Percentiles rank a stretch among this genome's conserved stretches.
Conservation (phyloP, 192 early-diverging fungal species). For the Linnemannia exigua region DNA sequence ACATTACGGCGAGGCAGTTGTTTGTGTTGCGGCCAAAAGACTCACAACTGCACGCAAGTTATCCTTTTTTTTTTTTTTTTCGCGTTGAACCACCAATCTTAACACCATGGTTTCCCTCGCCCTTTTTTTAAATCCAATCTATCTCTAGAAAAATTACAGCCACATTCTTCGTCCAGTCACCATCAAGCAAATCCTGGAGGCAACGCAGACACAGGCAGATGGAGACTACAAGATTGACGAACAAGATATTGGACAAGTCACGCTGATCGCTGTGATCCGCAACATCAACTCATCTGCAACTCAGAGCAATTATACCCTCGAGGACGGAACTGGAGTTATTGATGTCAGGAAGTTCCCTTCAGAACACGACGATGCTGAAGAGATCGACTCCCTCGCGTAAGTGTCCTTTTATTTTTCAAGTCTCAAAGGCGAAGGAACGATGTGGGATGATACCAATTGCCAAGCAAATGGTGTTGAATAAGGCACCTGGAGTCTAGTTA, state of each 20-base stretch:
- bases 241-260: constrained; percentile 78
- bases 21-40: not conserved
- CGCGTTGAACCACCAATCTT: too few species aligned
- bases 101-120: too few species aligned
- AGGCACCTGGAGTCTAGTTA: too few species aligned
- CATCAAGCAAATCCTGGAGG: constrained; percentile 78
- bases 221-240: constrained; percentile 77
- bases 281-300: constrained; percentile 67
- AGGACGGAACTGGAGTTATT: constrained; percentile 86
- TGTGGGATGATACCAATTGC: too few species aligned
- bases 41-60: not conserved
- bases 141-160: constrained; percentile 43
- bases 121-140: too few species aligned
- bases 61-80: too few species aligned
- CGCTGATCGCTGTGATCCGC: constrained; percentile 80
- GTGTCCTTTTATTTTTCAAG: not conserved
- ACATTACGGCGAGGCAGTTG: not conserved
- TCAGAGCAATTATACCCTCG: constrained; percentile 75
- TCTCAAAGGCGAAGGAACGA: too few species aligned
- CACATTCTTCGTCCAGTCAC: constrained; percentile 87
- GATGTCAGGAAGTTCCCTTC: constrained; percentile 78
- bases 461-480: too few species aligned
- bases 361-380: constrained; percentile 52
- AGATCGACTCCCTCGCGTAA: constrained; percentile 21
- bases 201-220: constrained; percentile 66